These are phyloP conservation scores for Arbutus unedo DNA, from an alignment of 148 eudicot species.

Conservation along the genomic window DNA sequence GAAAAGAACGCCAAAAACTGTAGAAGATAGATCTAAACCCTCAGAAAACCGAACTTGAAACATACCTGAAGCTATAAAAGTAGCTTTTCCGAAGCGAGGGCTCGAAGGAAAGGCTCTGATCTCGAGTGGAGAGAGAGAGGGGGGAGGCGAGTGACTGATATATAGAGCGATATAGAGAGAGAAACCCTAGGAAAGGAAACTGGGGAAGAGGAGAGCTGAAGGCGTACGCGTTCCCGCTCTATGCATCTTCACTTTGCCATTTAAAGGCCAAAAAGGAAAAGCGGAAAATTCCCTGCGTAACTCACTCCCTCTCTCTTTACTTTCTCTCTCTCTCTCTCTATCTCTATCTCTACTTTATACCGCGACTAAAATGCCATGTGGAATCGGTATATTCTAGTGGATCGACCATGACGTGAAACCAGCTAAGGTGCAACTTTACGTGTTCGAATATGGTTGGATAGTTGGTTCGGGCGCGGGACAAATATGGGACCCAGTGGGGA, in stretches of 20 bases:
- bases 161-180: not conserved
- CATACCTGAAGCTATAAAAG: slow-evolving; percentile 12
- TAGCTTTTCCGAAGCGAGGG: not conserved
- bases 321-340: not conserved
- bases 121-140: slow-evolving; percentile 4
- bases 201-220: not conserved
- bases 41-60: not conserved
- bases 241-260: not conserved
- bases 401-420: not conserved
- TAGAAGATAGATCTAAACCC: not conserved
- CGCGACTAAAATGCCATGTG: not conserved
- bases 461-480: not conserved
- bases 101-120: not conserved
- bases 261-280: not conserved
- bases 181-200: not conserved
- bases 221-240: slow-evolving; percentile 5
- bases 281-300: not conserved
- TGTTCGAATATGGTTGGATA: not conserved
- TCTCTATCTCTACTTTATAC: too few species aligned
- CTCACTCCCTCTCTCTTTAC: not conserved
- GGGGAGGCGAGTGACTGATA: too few species aligned
- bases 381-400: not conserved
- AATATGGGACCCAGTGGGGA: not conserved
- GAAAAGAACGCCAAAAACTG: not conserved
- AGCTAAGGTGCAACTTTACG: not conserved